Evolutionary conservation across 306 rosid genomes (phyloP).

Genomic region (Fragaria vesca): DNA sequence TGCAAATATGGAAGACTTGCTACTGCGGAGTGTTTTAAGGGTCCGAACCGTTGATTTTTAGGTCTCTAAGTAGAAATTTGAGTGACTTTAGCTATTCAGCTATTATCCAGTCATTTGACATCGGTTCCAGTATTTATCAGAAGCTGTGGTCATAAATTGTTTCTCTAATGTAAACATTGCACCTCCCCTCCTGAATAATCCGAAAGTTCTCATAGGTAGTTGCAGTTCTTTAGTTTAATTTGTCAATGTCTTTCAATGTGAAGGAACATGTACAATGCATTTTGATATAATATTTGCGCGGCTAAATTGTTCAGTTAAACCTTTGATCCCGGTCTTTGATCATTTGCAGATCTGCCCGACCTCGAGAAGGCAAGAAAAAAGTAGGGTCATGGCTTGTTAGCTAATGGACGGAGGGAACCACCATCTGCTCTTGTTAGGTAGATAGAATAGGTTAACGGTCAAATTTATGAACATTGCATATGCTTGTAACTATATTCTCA

Average conservation of each 20-base stretch:
- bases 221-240: background rate
- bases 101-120: background rate
- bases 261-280: background rate
- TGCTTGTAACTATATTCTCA: slow-evolving; percentile 7
- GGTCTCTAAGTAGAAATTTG: background rate
- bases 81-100: background rate
- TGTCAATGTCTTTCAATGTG: background rate
- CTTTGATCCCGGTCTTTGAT: slow-evolving; percentile 1
- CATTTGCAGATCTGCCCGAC: slow-evolving; percentile 83
- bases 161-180: background rate
- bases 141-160: background rate
- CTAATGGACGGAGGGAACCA: background rate
- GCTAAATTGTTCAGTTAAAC: background rate
- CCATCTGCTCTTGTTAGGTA: background rate
- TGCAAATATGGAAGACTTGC: background rate
- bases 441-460: slow-evolving; percentile 1
- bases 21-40: background rate
- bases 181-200: background rate
- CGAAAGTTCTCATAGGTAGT: background rate
- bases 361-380: slow-evolving; percentile 78
- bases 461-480: background rate
- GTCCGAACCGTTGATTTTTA: background rate
- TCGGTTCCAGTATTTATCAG: background rate
- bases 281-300: background rate
- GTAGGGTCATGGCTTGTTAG: slow-evolving; percentile 19